Evolutionary conservation across 805 yeast species (phyloP).

Genomic region (Ogataea ganodermae): DNA sequence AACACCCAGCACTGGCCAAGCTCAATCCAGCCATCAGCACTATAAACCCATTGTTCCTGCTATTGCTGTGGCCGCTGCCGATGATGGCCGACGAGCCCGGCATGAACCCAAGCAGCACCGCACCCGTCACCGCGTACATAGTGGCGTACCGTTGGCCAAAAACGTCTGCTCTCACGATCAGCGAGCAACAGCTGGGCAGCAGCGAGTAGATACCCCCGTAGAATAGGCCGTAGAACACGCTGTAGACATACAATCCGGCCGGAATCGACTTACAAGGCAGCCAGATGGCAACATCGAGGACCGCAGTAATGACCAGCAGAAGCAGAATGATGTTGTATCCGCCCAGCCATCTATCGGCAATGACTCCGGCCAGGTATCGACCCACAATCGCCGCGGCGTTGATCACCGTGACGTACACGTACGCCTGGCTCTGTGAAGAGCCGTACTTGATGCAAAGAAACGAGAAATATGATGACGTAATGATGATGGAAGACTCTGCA

Average conservation of each 20-base stretch:
- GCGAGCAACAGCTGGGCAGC: constrained; percentile 61
- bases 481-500: constrained; percentile 47
- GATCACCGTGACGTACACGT: constrained; percentile 45
- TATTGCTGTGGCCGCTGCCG: constrained; percentile 10
- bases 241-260: constrained; percentile 48
- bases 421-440: constrained; percentile 42
- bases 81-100: constrained; percentile 38
- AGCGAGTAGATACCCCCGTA: constrained; percentile 60
- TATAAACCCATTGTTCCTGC: constrained; percentile 18
- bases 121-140: constrained; percentile 45
- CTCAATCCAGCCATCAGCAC: constrained; percentile 12
- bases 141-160: constrained; percentile 70
- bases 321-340: constrained; percentile 50
- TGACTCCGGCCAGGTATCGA: constrained; percentile 29
- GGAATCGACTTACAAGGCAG: constrained; percentile 53
- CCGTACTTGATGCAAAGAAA: constrained; percentile 51
- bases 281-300: constrained; percentile 55
- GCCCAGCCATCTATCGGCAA: constrained; percentile 41
- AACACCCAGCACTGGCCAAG: constrained; percentile 8
- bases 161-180: constrained; percentile 53
- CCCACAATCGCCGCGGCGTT: constrained; percentile 44
- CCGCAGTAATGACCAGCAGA: constrained; percentile 34
- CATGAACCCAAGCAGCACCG: constrained; percentile 42
- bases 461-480: constrained; percentile 48
- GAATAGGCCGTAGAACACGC: constrained; percentile 53